These are phyloP conservation scores for Penicillium sp. DNA, from an alignment of 2,329 filamentous ascomycete species.

Conservation along the genomic window DNA sequence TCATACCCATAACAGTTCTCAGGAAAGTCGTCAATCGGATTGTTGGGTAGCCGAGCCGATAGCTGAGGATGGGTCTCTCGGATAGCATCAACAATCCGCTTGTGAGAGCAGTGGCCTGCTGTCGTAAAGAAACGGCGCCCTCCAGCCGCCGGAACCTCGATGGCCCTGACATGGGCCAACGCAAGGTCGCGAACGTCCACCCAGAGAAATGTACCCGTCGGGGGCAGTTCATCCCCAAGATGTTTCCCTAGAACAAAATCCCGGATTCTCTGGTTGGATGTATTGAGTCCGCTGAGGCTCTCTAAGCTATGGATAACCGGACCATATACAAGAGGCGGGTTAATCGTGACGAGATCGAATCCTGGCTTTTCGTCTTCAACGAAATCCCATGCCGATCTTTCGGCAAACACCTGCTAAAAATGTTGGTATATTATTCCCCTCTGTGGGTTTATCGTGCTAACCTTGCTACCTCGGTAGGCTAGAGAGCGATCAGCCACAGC, in stretches of 20 bases:
- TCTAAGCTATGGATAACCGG: not conserved
- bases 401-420: not conserved
- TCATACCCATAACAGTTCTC: slow-evolving; percentile 1
- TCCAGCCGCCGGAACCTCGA: not conserved
- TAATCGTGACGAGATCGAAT: not conserved
- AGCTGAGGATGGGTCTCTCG: not conserved
- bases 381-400: slow-evolving; percentile 7
- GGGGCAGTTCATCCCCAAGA: not conserved
- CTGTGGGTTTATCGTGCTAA: not conserved
- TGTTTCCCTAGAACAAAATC: not conserved
- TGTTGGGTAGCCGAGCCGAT: not conserved
- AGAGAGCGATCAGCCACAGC: not conserved
- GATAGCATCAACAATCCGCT: not conserved
- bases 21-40: not conserved
- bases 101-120: not conserved
- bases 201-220: not conserved
- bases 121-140: not conserved
- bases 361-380: not conserved
- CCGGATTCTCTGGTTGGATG: not conserved
- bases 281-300: not conserved
- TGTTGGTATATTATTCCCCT: not conserved
- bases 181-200: slow-evolving; percentile 3
- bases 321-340: not conserved
- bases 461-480: slow-evolving; percentile 2
- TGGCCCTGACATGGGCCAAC: not conserved